Percentiles rank a stretch among this genome's conserved stretches.
Conservation (phyloP, 768 basidiomycete genomes). For the Leccinum aurantiacum region DNA sequence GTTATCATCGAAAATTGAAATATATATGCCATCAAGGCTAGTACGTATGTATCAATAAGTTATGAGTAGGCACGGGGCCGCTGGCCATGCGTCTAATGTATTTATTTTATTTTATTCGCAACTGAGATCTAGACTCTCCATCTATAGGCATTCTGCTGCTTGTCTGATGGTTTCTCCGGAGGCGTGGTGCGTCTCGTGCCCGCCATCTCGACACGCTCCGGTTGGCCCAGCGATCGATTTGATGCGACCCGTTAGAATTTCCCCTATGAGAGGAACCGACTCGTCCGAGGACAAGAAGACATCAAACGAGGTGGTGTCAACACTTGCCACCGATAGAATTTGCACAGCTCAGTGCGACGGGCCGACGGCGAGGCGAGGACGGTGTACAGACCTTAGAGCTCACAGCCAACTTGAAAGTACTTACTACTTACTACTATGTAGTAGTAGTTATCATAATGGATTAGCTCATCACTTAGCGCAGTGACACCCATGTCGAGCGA, state of each 20-base stretch:
- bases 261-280: neutral
- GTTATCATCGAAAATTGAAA: conserved; percentile 20
- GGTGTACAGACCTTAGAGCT: too few relatives aligned
- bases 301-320: too few relatives aligned
- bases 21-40: too few relatives aligned
- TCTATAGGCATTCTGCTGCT: neutral
- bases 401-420: too few relatives aligned
- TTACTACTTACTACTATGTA: too few relatives aligned
- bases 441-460: neutral
- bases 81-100: too few relatives aligned
- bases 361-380: too few relatives aligned
- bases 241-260: neutral
- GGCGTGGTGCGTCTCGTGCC: neutral
- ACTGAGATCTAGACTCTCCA: neutral
- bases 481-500: conserved; percentile 52
- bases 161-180: neutral
- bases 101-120: too few relatives aligned
- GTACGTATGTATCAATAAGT: neutral
- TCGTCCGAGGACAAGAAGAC: neutral
- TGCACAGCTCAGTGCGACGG: too few relatives aligned
- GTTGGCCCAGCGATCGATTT: conserved; percentile 1
- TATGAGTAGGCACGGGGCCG: neutral
- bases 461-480: neutral
- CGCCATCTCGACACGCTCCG: too few relatives aligned
- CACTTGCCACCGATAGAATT: too few relatives aligned